These are phyloP conservation scores for Acanthamoeba castellanii DNA, from an alignment of 208 protist genomes.

Conservation along the genomic window DNA sequence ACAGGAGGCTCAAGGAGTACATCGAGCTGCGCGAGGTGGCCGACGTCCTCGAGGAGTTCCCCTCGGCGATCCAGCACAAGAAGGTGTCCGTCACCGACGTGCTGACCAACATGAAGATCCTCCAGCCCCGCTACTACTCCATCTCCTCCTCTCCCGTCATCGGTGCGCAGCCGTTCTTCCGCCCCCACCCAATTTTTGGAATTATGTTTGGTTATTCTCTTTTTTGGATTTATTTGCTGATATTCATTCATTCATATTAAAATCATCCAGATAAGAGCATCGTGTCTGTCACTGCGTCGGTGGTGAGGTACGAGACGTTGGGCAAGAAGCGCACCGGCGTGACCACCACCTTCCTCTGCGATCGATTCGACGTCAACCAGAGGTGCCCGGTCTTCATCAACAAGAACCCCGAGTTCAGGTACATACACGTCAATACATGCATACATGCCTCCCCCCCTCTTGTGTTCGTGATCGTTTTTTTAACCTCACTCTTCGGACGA, in stretches of 20 bases:
- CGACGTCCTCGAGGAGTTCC: constrained; percentile 74
- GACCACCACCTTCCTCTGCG: constrained; percentile 52
- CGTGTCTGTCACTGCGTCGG: constrained; percentile 76
- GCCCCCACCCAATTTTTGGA: too few relatives aligned
- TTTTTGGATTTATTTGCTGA: background rate
- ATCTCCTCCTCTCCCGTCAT: constrained; percentile 93
- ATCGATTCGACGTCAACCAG: constrained; percentile 13
- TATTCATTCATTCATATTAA: background rate
- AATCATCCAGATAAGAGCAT: constrained; percentile 2
- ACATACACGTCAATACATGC: background rate
- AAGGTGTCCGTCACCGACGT: constrained; percentile 77
- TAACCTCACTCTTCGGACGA: background rate
- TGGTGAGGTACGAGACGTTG: constrained; percentile 76
- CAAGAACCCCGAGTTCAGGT: constrained; percentile 61
- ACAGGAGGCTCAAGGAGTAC: constrained; percentile 40
- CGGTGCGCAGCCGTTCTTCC: background rate
- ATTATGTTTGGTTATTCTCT: background rate
- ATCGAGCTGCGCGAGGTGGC: constrained; percentile 35
- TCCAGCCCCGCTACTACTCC: constrained; percentile 96
- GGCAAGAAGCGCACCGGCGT: constrained; percentile 43
- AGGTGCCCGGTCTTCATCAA: constrained; percentile 48
- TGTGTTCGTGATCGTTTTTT: background rate
- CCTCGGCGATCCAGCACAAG: background rate
- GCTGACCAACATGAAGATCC: constrained; percentile 91
- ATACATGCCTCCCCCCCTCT: background rate